Evolutionary conservation across 257 asterid species (phyloP), one percentile per base, ranked within the genome.

Genomic region (Primulina huaijiensis): DNA sequence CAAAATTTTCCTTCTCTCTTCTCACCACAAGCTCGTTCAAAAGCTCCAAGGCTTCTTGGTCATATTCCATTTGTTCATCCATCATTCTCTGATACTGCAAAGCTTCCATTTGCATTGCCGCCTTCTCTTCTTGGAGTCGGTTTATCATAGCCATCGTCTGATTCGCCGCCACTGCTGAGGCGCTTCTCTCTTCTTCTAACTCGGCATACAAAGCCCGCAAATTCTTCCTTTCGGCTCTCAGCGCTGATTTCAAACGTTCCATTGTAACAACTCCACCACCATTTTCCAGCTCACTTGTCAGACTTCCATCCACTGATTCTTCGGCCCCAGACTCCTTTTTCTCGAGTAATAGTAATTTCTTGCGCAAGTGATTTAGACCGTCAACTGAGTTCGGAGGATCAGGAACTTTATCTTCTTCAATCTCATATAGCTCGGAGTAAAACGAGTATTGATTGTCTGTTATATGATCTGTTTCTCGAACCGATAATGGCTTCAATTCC

Each of bases 121-220:
- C 96, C 74, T 89, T 94, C 79, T 94, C 99, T 84, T 94, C 99
- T 57, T 94, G 99, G 55, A 94, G 97, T 29, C 97, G 71, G 65
- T 89, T 91, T 65, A 94, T 94, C 99, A 94, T 94, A 31, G 99
- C 99, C 97, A 94, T 89, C 0, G 97, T 94, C 74, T 94, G 99
- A 79, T 74, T 94, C 1, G 99, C 89, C 35, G 99, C 95, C 69
- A 91, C 88, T 0, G 97, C 97, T n/a, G 99, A 91, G 61, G 99
- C 96, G 64, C 88, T 91, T 65, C 99, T 69, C 70, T 94, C 99
- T 75, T 89, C 97, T 83, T 94, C 99, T 64, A 94, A 75, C 77
- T 94, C 99, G 0, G 92, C 31, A 61, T 91, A 94, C 69, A 89
- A 72, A 7, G 82, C 90, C 68, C 86, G 92, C 69, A 89, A 75